Percentiles rank a stretch among this genome's conserved stretches.
These are phyloP conservation scores for Fistulifera pelliculosa DNA, from an alignment of 108 stramenopile genomes.

Conservation along the genomic window DNA sequence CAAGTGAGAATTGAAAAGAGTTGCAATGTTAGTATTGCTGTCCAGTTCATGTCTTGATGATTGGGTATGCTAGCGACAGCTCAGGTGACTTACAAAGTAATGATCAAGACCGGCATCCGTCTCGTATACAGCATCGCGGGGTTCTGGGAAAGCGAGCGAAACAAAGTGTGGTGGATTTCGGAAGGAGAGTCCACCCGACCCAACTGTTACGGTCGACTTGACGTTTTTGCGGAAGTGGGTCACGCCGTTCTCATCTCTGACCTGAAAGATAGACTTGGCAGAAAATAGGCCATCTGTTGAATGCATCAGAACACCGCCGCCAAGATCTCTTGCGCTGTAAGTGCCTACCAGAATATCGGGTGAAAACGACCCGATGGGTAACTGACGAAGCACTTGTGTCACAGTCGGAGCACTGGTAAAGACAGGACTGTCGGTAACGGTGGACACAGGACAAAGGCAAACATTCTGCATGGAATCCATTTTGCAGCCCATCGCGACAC, in stretches of 20 bases:
- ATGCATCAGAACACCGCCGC: slow-evolving; percentile 18
- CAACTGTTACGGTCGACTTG: slow-evolving; percentile 29
- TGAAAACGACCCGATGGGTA: slow-evolving; percentile 26
- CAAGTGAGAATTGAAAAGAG: slow-evolving; percentile 12
- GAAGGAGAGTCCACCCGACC: slow-evolving; percentile 31
- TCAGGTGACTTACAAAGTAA: slow-evolving; percentile 12
- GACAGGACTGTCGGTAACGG: slow-evolving; percentile 26
- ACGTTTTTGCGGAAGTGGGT: slow-evolving; percentile 10
- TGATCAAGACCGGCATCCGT: slow-evolving; percentile 66
- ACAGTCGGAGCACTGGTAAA: slow-evolving; percentile 15
- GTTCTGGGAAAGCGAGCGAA: slow-evolving; percentile 25
- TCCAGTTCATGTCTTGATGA: slow-evolving; percentile 16
- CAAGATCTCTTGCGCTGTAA: slow-evolving; percentile 9
- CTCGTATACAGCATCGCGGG: slow-evolving; percentile 52
- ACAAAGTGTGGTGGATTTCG: slow-evolving; percentile 58
- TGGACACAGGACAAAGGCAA: slow-evolving; percentile 30
- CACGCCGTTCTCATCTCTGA: slow-evolving; percentile 18
- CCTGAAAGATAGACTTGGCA: slow-evolving; percentile 40
- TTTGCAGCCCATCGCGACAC: background rate
- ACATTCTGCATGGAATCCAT: too few relatives aligned
- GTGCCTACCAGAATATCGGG: slow-evolving; percentile 11
- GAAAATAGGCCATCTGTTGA: slow-evolving; percentile 17
- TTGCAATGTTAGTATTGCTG: too few relatives aligned
- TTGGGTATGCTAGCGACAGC: too few relatives aligned
- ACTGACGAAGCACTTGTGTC: slow-evolving; percentile 10